These are phyloP conservation scores for Polymyxa betae DNA, from an alignment of 208 protist genomes.

Conservation along the genomic window DNA sequence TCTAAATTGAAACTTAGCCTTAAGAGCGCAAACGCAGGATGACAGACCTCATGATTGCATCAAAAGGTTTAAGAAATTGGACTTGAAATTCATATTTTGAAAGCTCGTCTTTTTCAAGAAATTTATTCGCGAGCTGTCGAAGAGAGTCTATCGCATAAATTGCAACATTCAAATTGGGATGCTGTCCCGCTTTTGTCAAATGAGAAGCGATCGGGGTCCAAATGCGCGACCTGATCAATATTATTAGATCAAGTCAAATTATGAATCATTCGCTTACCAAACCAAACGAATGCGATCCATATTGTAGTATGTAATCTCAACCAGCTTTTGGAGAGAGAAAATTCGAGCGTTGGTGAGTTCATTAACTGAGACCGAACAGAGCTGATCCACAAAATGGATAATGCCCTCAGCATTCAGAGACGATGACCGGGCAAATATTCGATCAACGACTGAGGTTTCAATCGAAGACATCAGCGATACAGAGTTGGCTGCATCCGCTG, in stretches of 20 bases:
- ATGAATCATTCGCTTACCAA: slow-evolving; percentile 66
- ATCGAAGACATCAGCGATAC: slow-evolving; percentile 66
- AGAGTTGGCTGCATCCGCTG: slow-evolving; percentile 28
- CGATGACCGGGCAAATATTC: slow-evolving; percentile 76
- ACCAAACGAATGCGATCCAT: slow-evolving; percentile 82
- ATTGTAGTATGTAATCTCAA: slow-evolving; percentile 84
- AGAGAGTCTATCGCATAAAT: slow-evolving; percentile 85
- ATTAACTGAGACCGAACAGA: slow-evolving; percentile 73
- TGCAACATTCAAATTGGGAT: slow-evolving; percentile 71
- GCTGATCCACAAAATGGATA: slow-evolving; percentile 77
- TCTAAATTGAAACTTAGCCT: not conserved
- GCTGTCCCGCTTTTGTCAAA: slow-evolving; percentile 66
- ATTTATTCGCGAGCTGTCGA: slow-evolving; percentile 83
- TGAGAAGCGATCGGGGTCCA: slow-evolving; percentile 73
- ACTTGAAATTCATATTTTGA: slow-evolving; percentile 84
- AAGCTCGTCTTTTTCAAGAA: slow-evolving; percentile 81
- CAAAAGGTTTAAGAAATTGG: slow-evolving; percentile 86
- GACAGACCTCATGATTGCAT: slow-evolving; percentile 73
- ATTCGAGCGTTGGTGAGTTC: slow-evolving; percentile 61
- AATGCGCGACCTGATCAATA: slow-evolving; percentile 67
- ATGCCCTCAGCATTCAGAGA: slow-evolving; percentile 73
- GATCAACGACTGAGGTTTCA: slow-evolving; percentile 76
- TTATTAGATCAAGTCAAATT: not conserved
- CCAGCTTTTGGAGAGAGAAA: slow-evolving; percentile 82
- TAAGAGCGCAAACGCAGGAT: slow-evolving; percentile 13